Evolutionary conservation across 441 rosid species (phyloP), one percentile per base, ranked within the genome.

Genomic region (Bocquillonia castaneifolia): DNA sequence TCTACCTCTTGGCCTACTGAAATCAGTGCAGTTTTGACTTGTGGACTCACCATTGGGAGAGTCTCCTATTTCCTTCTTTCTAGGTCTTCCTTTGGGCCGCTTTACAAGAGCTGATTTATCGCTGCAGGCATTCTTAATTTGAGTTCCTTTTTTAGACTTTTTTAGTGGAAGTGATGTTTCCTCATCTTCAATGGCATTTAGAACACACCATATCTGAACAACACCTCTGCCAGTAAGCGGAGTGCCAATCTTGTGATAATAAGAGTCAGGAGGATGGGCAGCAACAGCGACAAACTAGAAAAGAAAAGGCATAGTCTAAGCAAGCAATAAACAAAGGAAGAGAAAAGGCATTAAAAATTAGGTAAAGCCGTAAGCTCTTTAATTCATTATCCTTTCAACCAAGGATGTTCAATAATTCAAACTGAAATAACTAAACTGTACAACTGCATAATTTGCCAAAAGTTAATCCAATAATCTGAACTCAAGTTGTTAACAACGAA

Each of bases 231-330:
- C 99, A 66, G 80, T 72, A 66, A 87, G 86, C 31, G 84, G 83
- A 74, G 68, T 70, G 70, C 98, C 99, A 42, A 92, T 77, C 79
- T 80, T 88, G 88, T 94, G 98, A 77, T 83, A 82, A 71, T 78
- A 87, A 59, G 96, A 84, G 50, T 82, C 89, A 60, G 92, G 86
- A 64, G 98, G 96, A 85, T 92, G 98, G 76, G 98, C 85, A 78
- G 91, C 84, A 73, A 92, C 81, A 48, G 94, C 98, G 74, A 94
- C 79, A 82, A 86, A 94, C 98, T 92, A 83, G 70, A 69, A 76
- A 67, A 58, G 58, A 64, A 72, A 57, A 56, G 4, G 59, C n/a
- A 51, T 15, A 57, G 20, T 28, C 14, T 26, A 45, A 67, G 51
- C 26, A 17, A 72, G 56, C 52, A 20, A 39, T 6, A 28, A 52